These are phyloP conservation scores for Bipolaris victoriae DNA, from an alignment of 2,329 filamentous ascomycete genomes.

Conservation along the genomic window DNA sequence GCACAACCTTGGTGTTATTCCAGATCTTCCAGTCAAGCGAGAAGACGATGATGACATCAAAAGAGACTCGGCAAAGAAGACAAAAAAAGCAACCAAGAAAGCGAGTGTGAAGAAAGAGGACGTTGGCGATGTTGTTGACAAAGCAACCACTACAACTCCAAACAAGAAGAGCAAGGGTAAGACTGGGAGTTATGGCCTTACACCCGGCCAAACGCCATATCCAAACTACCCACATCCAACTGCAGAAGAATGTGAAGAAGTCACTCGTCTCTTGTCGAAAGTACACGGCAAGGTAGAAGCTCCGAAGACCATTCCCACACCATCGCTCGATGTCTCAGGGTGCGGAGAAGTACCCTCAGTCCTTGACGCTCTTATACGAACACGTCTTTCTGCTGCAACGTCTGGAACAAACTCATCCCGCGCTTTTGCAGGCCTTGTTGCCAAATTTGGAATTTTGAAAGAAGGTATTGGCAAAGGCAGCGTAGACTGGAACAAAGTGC, in stretches of 20 bases:
- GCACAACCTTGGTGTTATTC: slow-evolving; percentile 59
- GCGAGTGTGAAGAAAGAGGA: slow-evolving; percentile 29
- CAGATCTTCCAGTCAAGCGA: slow-evolving; percentile 18
- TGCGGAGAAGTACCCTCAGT: slow-evolving; percentile 71
- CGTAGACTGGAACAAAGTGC: slow-evolving; percentile 76
- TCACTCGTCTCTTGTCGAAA: slow-evolving; percentile 68
- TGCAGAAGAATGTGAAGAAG: slow-evolving; percentile 70
- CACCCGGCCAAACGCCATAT: slow-evolving; percentile 65
- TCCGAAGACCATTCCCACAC: slow-evolving; percentile 71
- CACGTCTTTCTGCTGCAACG: slow-evolving; percentile 66
- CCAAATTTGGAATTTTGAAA: slow-evolving; percentile 67
- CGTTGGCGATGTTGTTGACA: slow-evolving; percentile 32
- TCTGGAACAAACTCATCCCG: slow-evolving; percentile 66
- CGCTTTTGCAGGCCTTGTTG: slow-evolving; percentile 69
- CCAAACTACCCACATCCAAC: slow-evolving; percentile 71
- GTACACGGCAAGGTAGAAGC: slow-evolving; percentile 69
- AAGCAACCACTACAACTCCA: slow-evolving; percentile 36
- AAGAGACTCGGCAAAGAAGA: slow-evolving; percentile 18
- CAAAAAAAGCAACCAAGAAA: slow-evolving; percentile 29
- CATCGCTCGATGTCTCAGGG: slow-evolving; percentile 73
- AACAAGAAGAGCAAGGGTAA: slow-evolving; percentile 48
- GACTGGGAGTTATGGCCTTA: slow-evolving; percentile 53
- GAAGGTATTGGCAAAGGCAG: slow-evolving; percentile 71
- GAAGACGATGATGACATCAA: slow-evolving; percentile 9
- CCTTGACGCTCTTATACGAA: slow-evolving; percentile 68